Evolutionary conservation across 495 filamentous ascomycete species (phyloP).

Genomic region (Parathielavia hyrcaniae): DNA sequence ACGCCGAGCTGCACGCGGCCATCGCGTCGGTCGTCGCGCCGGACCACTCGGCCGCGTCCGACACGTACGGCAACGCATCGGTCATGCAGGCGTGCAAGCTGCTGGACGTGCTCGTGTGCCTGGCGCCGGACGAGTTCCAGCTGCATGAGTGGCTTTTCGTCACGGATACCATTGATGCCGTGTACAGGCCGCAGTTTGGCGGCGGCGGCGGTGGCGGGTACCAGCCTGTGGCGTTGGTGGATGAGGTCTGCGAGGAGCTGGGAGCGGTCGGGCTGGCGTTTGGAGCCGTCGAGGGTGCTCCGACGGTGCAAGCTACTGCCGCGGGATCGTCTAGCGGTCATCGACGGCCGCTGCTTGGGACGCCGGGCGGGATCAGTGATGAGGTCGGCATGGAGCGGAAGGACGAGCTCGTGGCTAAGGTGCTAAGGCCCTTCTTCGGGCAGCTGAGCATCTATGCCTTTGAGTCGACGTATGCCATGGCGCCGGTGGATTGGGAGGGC

Average conservation of each 20-base stretch:
- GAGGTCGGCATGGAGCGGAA: slow-evolving; percentile 49
- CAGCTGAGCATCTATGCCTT: slow-evolving; percentile 87
- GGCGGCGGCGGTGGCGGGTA: slow-evolving; percentile 40
- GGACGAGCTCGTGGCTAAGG: slow-evolving; percentile 65
- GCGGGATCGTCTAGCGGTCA: slow-evolving; percentile 25
- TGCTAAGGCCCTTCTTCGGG: slow-evolving; percentile 83
- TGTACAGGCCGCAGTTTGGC: slow-evolving; percentile 61
- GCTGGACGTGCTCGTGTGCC: slow-evolving; percentile 74
- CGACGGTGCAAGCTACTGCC: slow-evolving; percentile 4
- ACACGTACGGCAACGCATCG: slow-evolving; percentile 66
- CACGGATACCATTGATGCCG: slow-evolving; percentile 92
- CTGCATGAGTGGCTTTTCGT: slow-evolving; percentile 94
- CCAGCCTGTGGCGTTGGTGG: slow-evolving; percentile 70
- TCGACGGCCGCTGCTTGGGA: slow-evolving; percentile 45
- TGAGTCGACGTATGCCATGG: slow-evolving; percentile 86
- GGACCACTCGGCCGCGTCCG: slow-evolving; percentile 53
- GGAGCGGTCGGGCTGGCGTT: slow-evolving; percentile 35
- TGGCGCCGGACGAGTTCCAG: slow-evolving; percentile 92
- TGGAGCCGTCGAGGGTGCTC: slow-evolving; percentile 3
- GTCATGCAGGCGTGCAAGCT: slow-evolving; percentile 89
- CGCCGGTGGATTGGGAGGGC: slow-evolving; percentile 57
- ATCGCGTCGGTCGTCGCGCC: slow-evolving; percentile 68
- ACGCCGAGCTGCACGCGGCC: slow-evolving; percentile 75
- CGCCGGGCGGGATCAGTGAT: slow-evolving; percentile 43
- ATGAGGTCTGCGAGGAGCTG: slow-evolving; percentile 77